A percentile compares a stretch with the other conserved stretches of the same genome.
Evolutionary conservation across 2,329 filamentous ascomycete species (phyloP).

Genomic region (Colletotrichum incanum): DNA sequence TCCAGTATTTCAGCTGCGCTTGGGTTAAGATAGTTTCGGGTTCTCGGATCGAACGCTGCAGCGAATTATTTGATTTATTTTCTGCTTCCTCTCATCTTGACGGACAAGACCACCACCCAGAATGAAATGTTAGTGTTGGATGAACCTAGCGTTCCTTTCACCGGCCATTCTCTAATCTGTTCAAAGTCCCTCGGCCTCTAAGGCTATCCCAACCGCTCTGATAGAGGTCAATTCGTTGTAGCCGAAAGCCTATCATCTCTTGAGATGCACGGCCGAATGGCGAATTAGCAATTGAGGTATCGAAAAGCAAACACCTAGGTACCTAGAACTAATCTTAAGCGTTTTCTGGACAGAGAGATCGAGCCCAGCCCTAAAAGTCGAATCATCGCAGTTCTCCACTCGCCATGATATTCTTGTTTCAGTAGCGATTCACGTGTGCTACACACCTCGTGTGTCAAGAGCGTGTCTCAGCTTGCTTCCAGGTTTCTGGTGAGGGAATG

Average conservation of each 20-base stretch:
- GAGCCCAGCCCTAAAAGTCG: not conserved
- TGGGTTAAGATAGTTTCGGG: conserved; percentile 18
- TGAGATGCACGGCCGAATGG: not conserved
- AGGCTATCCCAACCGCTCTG: not conserved
- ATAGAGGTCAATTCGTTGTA: not conserved
- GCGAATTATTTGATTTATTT: conserved; percentile 15
- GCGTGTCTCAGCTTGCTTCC: conserved; percentile 17
- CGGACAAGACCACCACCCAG: not conserved
- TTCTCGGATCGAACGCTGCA: conserved; percentile 8
- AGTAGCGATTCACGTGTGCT: conserved; percentile 6
- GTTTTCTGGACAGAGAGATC: not conserved
- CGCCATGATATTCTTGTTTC: conserved; percentile 1
- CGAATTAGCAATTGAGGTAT: not conserved
- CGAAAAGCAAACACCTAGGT: too few relatives aligned
- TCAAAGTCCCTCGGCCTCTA: too few relatives aligned
- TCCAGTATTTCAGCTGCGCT: conserved; percentile 13
- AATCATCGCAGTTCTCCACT: not conserved
- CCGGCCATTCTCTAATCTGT: not conserved
- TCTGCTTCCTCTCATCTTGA: not conserved
- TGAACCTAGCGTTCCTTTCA: conserved; percentile 24
- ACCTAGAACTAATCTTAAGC: not conserved
- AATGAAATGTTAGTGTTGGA: conserved; percentile 13
- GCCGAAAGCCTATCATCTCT: too few relatives aligned
- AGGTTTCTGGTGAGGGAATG: not conserved
- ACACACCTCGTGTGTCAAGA: conserved; percentile 21